Percentiles rank a stretch among this genome's conserved stretches.
Evolutionary conservation across 768 basidiomycete species (phyloP).

Genomic region (Clitopilus hobsonii): DNA sequence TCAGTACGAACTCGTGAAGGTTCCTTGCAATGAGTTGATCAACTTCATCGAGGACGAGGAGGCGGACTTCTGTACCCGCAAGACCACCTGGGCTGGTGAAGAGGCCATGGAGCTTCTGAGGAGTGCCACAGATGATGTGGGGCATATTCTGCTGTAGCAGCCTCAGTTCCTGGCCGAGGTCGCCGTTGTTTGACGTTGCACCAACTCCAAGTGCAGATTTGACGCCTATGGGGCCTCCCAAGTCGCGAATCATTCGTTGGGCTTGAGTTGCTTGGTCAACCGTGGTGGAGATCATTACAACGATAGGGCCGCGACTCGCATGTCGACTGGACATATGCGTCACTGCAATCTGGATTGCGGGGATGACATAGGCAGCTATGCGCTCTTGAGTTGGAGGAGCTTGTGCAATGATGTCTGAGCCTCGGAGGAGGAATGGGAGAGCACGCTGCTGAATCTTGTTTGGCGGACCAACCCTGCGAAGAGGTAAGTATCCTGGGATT

Average conservation of each 20-base stretch:
- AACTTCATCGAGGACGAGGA: conserved; percentile 95
- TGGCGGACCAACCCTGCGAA: conserved; percentile 83
- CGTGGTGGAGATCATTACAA: conserved; percentile 94
- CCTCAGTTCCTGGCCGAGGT: conserved; percentile 73
- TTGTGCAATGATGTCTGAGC: conserved; percentile 96
- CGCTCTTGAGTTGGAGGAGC: conserved; percentile 98
- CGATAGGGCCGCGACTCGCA: conserved; percentile 74
- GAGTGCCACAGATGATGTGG: conserved; percentile 95
- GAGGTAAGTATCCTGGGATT: conserved; percentile 5
- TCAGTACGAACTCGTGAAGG: conserved; percentile 91
- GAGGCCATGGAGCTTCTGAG: conserved; percentile 91
- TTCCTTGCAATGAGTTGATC: conserved; percentile 98
- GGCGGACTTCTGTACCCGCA: conserved; percentile 78
- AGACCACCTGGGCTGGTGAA: conserved; percentile 80
- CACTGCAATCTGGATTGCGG: conserved; percentile 79
- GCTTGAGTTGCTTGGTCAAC: conserved; percentile 99
- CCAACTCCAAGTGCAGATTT: conserved; percentile 88
- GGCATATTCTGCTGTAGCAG: conserved; percentile 88
- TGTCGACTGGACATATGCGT: conserved; percentile 52
- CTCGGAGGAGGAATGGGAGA: conserved; percentile 89
- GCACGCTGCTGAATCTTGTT: conserved; percentile 99
- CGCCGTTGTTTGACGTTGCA: conserved; percentile 55
- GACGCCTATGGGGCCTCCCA: conserved; percentile 91
- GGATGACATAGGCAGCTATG: conserved; percentile 95
- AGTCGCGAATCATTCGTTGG: conserved; percentile 89